A percentile compares a stretch with the other conserved stretches of the same genome.
These are phyloP conservation scores for Coemansia sp. DNA, from an alignment of 192 early-diverging fungal species.

Conservation along the genomic window DNA sequence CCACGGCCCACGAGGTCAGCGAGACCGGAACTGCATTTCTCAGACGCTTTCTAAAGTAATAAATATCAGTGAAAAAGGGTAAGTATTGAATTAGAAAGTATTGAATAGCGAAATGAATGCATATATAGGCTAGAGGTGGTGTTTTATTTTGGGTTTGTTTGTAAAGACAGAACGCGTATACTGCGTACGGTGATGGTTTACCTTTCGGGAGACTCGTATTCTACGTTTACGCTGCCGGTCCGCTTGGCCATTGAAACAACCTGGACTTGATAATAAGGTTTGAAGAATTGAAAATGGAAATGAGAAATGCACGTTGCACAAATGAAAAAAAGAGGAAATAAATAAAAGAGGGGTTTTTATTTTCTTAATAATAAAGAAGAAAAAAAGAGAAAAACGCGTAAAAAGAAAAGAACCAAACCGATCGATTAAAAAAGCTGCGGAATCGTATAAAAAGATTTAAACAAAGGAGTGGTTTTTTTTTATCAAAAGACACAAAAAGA, in stretches of 20 bases:
- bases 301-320: not conserved
- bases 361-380: not conserved
- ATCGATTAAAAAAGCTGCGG: not conserved
- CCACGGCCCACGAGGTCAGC: constrained; percentile 3
- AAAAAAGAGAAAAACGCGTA: not conserved
- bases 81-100: no score
- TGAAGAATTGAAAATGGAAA: not conserved
- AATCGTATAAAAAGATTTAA: no score
- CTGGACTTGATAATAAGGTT: not conserved
- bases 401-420: not conserved
- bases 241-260: constrained; percentile 30
- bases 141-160: not conserved
- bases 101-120: not conserved
- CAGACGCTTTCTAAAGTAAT: constrained; percentile 44
- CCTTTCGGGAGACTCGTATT: constrained; percentile 45
- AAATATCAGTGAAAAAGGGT: not conserved
- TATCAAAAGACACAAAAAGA: no score
- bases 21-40: constrained; percentile 20
- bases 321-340: not conserved
- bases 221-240: constrained; percentile 23
- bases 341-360: not conserved
- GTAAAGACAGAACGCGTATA: no score
- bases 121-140: not conserved
- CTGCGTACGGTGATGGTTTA: not conserved
- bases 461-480: no score